Percentiles rank a stretch among this genome's conserved stretches.
Conservation (phyloP, 768 basidiomycete genomes). For the Rhodotorula taiwanensis region DNA sequence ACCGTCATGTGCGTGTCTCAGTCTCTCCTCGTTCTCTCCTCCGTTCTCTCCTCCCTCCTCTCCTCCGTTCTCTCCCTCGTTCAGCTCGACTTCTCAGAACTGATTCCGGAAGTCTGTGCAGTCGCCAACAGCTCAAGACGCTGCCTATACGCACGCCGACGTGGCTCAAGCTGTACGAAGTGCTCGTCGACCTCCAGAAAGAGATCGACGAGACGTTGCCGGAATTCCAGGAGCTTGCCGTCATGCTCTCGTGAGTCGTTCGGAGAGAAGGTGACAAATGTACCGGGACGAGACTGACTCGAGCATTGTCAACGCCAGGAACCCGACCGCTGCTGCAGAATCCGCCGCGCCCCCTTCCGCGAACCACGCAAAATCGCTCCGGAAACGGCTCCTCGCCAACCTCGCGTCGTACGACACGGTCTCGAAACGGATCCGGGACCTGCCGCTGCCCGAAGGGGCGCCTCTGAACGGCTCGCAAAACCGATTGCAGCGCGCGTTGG, state of each 20-base stretch:
- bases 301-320: too few relatives aligned
- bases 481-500: constrained; percentile 73
- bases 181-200: constrained; percentile 66
- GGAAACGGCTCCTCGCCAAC: constrained; percentile 74
- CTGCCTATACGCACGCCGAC: constrained; percentile 57
- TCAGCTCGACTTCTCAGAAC: not conserved
- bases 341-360: constrained; percentile 37
- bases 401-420: constrained; percentile 85
- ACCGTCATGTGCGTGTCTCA: constrained; percentile 61
- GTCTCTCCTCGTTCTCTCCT: not conserved
- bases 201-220: constrained; percentile 86
- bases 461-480: constrained; percentile 66
- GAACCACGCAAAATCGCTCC: constrained; percentile 57
- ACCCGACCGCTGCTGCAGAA: constrained; percentile 46
- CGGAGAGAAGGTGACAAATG: too few relatives aligned
- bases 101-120: too few relatives aligned
- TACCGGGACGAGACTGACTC: too few relatives aligned
- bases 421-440: constrained; percentile 69
- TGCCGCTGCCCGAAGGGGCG: constrained; percentile 41
- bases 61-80: not conserved
- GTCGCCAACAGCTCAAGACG: constrained; percentile 67
- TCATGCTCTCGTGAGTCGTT: constrained; percentile 59
- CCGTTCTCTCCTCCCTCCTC: too few relatives aligned
- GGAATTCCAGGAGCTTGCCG: constrained; percentile 76
- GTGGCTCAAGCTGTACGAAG: constrained; percentile 66